phyloP scores from a whole-genome alignment of 1,284 basidiomycete genomes.

The Fistulinella staudtii region DNA sequence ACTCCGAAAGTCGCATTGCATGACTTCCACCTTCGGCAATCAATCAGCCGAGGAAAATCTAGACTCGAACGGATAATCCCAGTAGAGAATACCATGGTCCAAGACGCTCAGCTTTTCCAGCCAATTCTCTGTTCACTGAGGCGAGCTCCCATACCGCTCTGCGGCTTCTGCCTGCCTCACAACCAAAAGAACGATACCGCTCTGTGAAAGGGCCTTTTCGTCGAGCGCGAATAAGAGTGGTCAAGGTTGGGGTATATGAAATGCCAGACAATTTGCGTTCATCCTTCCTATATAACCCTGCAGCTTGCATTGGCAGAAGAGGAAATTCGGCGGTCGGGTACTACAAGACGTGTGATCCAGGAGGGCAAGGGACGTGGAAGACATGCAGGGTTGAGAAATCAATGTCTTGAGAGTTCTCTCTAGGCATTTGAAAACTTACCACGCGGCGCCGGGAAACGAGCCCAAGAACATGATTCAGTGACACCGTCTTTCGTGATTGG shows the following conservation, averaged over 20 bases:
- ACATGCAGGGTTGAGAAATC: background rate
- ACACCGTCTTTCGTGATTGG: background rate
- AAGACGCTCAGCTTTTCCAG: background rate
- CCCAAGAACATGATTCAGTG: background rate
- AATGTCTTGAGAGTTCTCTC: slow-evolving; percentile 15
- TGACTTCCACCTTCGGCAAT: slow-evolving; percentile 21
- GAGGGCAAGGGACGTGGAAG: slow-evolving; percentile 8
- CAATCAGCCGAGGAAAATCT: slow-evolving; percentile 19
- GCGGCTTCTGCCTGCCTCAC: background rate
- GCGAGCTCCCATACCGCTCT: background rate
- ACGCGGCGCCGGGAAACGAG: background rate
- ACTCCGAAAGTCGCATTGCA: slow-evolving; percentile 16
- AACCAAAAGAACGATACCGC: no score
- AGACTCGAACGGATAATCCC: slow-evolving; percentile 19
- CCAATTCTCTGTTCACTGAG: slow-evolving; percentile 1
- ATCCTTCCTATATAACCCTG: slow-evolving; percentile 18
- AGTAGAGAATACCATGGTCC: slow-evolving; percentile 9
- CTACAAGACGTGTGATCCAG: slow-evolving; percentile 36
- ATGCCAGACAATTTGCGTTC: slow-evolving; percentile 18
- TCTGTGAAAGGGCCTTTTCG: background rate
- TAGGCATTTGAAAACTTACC: slow-evolving; percentile 1
- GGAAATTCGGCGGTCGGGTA: slow-evolving; percentile 33
- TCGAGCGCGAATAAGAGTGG: slow-evolving; percentile 22
- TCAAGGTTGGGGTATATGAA: slow-evolving; percentile 33
- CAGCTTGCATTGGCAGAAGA: slow-evolving; percentile 15